Conservation (phyloP, 2,329 filamentous ascomycete genomes). For the Ceratocystis colombiana region DNA sequence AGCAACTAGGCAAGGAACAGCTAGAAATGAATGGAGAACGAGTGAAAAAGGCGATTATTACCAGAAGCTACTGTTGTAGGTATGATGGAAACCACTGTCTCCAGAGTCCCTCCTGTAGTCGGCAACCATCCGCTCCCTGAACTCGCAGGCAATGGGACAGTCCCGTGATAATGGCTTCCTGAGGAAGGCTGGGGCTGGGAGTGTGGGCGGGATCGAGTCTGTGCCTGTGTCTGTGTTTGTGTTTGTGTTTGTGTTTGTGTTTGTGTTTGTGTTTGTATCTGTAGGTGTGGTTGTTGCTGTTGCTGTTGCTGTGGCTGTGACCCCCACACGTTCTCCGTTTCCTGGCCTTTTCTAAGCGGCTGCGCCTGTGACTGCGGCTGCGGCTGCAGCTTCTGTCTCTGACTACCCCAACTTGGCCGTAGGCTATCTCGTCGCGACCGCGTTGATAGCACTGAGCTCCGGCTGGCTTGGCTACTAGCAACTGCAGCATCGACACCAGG, state of each 20-base stretch:
- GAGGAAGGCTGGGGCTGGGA: too few relatives aligned
- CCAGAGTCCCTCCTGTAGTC: background rate
- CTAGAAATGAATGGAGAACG: background rate
- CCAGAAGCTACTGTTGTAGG: background rate
- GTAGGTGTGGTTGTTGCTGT: background rate
- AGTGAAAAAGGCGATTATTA: background rate
- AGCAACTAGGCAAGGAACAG: background rate
- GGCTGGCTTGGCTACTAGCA: constrained; percentile 12
- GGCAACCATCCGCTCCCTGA: background rate
- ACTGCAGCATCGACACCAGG: background rate
- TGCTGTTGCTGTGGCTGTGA: background rate
- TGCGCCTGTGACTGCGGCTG: background rate
- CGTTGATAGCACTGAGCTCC: constrained; percentile 1
- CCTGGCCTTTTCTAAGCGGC: background rate
- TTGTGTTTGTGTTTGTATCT: background rate
- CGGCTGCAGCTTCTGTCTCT: background rate
- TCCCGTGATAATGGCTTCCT: too few relatives aligned
- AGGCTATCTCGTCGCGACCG: constrained; percentile 8
- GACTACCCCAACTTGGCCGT: constrained; percentile 9
- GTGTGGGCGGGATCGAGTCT: background rate
- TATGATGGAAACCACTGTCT: background rate
- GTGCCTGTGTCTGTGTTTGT: background rate
- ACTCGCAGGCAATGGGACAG: background rate
- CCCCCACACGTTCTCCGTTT: background rate
- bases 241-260: background rate